Percentiles rank a stretch among this genome's conserved stretches.
phyloP scores from a whole-genome alignment of 2,329 filamentous ascomycete species.

The Aspergillus tanneri region DNA sequence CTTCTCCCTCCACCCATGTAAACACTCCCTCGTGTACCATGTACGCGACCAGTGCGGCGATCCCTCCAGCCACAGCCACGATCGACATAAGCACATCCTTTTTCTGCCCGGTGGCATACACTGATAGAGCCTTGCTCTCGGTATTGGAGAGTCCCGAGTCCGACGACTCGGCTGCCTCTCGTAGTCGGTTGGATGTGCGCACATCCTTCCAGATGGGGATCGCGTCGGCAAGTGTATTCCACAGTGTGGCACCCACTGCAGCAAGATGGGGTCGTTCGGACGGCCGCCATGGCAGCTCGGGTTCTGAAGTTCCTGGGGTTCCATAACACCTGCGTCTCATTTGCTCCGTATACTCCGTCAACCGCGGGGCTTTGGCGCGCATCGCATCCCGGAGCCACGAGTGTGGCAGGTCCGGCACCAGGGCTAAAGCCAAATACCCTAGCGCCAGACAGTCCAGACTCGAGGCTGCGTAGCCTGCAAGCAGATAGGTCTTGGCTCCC shows the following conservation, averaged over 20 bases:
- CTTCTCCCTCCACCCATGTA: conserved; percentile 2
- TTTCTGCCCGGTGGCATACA: conserved; percentile 26
- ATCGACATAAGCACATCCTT: conserved; percentile 39
- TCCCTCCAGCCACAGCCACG: conserved; percentile 34
- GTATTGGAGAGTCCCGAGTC: conserved; percentile 24
- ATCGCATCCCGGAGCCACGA: conserved; percentile 62
- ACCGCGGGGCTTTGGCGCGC: conserved; percentile 47
- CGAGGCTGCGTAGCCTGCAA: conserved; percentile 51
- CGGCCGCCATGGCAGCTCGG: conserved; percentile 37
- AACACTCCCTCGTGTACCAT: conserved; percentile 35
- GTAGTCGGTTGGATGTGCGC: conserved; percentile 40
- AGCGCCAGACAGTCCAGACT: conserved; percentile 76
- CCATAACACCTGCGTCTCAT: conserved; percentile 43
- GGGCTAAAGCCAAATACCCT: conserved; percentile 75
- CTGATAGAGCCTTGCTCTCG: conserved; percentile 28
- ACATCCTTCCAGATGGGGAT: conserved; percentile 39
- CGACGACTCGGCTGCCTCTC: conserved; percentile 29
- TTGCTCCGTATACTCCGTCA: conserved; percentile 48
- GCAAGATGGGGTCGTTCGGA: conserved; percentile 33
- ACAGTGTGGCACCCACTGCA: conserved; percentile 36
- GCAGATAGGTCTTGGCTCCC: conserved; percentile 55
- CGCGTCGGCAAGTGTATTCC: conserved; percentile 37
- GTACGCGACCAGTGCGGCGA: conserved; percentile 39
- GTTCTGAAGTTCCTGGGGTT: too few relatives aligned
- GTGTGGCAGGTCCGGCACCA: conserved; percentile 60